Evolutionary conservation across 768 basidiomycete species (phyloP).

Genomic region (Rhizopogon roseolus): DNA sequence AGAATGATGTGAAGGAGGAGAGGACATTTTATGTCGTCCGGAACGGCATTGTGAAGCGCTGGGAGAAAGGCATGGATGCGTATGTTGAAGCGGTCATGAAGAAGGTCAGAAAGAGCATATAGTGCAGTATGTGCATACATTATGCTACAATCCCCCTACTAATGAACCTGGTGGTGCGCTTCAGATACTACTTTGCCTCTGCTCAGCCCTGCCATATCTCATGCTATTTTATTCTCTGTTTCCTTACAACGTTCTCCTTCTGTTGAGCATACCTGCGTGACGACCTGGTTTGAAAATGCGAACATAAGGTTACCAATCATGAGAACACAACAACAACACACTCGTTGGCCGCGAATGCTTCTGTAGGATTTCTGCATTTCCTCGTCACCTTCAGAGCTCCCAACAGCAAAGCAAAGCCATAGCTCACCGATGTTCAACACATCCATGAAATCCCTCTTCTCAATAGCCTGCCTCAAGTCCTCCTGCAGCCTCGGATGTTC

Average conservation of each 20-base stretch:
- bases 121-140: background rate
- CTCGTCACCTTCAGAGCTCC: background rate
- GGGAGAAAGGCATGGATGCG: slow-evolving; percentile 22
- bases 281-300: background rate
- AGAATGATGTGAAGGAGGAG: slow-evolving; percentile 13
- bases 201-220: background rate
- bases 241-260: background rate
- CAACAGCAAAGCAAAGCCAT: background rate
- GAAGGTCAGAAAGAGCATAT: slow-evolving; percentile 10
- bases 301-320: background rate
- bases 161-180: background rate
- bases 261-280: background rate
- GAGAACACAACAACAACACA: background rate
- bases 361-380: background rate
- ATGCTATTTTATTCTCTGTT: background rate
- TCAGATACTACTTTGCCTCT: background rate
- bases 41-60: slow-evolving; percentile 18
- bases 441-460: background rate
- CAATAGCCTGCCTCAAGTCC: background rate
- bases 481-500: background rate
- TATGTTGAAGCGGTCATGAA: slow-evolving; percentile 26
- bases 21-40: slow-evolving; percentile 15
- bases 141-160: background rate
- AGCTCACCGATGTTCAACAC: background rate
- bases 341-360: background rate